Evolutionary conservation across 495 filamentous ascomycete species (phyloP).

Genomic region (Daldinia childiae): DNA sequence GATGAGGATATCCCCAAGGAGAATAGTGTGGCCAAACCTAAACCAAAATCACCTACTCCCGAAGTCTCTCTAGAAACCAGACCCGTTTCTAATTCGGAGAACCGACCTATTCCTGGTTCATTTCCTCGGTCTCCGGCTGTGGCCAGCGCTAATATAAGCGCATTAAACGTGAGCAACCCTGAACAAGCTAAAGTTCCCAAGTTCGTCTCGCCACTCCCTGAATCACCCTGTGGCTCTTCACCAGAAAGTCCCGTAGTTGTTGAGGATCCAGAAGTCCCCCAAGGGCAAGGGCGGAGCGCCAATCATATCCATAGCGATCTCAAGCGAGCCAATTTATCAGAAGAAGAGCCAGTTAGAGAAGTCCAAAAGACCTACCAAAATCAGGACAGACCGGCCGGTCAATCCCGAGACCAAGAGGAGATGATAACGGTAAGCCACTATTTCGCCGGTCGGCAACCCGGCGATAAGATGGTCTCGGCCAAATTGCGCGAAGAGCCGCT

Average conservation of each 20-base stretch:
- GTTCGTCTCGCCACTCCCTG: slow-evolving; percentile 27
- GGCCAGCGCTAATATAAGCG: not conserved
- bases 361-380: not conserved
- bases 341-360: not conserved
- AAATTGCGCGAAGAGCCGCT: slow-evolving; percentile 24
- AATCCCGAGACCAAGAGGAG: slow-evolving; percentile 8
- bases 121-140: slow-evolving; percentile 32
- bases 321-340: not conserved
- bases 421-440: slow-evolving; percentile 16
- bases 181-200: not conserved
- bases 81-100: slow-evolving; percentile 6
- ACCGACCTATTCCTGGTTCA: slow-evolving; percentile 14
- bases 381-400: not conserved
- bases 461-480: slow-evolving; percentile 30
- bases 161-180: not conserved
- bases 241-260: slow-evolving; percentile 19
- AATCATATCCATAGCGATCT: not conserved
- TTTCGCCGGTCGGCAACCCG: slow-evolving; percentile 27
- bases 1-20: slow-evolving; percentile 2
- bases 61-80: not conserved
- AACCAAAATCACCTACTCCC: slow-evolving; percentile 9
- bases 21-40: not conserved
- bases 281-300: not conserved
- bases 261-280: slow-evolving; percentile 21
- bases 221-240: slow-evolving; percentile 15